Evolutionary conservation across 129 eudicot species (phyloP), one percentile per base, ranked within the genome.

Genomic region (Centrapalus pauciflorus): DNA sequence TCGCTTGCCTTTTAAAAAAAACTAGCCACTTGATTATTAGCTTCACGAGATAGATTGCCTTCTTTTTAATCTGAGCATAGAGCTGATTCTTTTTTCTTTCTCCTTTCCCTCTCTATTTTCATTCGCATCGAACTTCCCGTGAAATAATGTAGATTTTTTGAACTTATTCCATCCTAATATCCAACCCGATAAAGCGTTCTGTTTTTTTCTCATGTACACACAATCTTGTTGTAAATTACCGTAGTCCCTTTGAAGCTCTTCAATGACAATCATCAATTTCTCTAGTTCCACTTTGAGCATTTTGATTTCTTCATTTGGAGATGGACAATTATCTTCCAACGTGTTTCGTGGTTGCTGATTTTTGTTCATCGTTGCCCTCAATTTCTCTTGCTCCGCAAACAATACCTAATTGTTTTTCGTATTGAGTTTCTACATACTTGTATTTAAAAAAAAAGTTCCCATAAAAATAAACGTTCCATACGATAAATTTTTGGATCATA

Each of bases 321-420:
- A 63, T 32, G 81, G 67, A 70, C 76, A 24, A 10, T 66, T 69
- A 12, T 61, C 75, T 64, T 76, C 90, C 27, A 60, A 81, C 21
- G 45, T 58, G 40, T 57, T 72, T 55, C 46, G 65, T 66, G 59
- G 60, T 37, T 55, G 79, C 72, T 64, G 63, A 35, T 76, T 79
- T 26, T 76, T 76, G 61, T 71, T 82, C 75, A 83, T 37, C 29
- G 67, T 64, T 3, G 64, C 79, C 61, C 97, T 79, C 35, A 90
- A 49, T 66, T 90, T 86, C 49, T 72, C 64, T 79, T 90, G 97
- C 79, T 90, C 97, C 3, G 88, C 80, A 68, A 79, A 80, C 72
- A 90, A 40, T 38, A 90, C 95, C 89, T 90, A 82, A 28, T 24
- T 19, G n/a, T 65, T 29, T 64, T 5, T 14, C 29, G 6, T 38